Evolutionary conservation across 768 basidiomycete genomes (phyloP).

Genomic region (Lactifluus echinatus): DNA sequence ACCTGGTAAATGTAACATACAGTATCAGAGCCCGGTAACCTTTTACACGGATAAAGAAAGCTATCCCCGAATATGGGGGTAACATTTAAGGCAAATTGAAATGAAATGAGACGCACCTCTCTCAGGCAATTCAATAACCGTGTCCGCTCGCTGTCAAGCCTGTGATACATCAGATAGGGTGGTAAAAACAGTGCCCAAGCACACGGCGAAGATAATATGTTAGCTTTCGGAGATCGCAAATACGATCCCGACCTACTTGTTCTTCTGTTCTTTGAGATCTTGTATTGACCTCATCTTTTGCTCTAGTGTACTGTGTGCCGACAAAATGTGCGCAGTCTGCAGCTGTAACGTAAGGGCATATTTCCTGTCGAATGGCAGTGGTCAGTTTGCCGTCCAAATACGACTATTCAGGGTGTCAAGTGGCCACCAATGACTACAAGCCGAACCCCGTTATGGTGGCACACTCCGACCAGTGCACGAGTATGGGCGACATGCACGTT

Average conservation of each 20-base stretch:
- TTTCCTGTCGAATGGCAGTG: slow-evolving; percentile 40
- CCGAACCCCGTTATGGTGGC: neutral
- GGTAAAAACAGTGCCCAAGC: neutral
- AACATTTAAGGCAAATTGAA: neutral
- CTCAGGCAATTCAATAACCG: slow-evolving; percentile 57
- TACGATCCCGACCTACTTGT: slow-evolving; percentile 46
- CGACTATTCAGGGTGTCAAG: neutral
- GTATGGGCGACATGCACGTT: too few relatives aligned
- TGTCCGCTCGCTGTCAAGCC: slow-evolving; percentile 70
- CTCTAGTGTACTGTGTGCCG: slow-evolving; percentile 71
- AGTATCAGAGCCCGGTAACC: neutral
- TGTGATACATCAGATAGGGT: slow-evolving; percentile 25
- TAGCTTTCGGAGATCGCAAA: neutral
- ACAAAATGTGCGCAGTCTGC: slow-evolving; percentile 81
- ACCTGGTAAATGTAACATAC: slow-evolving; percentile 36
- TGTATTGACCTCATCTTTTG: slow-evolving; percentile 72
- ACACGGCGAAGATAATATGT: neutral
- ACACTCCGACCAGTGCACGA: neutral
- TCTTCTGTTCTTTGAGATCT: slow-evolving; percentile 77
- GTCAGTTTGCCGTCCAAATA: slow-evolving; percentile 4
- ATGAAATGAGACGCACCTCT: slow-evolving; percentile 41
- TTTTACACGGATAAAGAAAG: neutral
- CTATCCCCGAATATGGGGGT: slow-evolving; percentile 1
- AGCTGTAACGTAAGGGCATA: slow-evolving; percentile 77
- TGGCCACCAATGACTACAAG: neutral